Base-by-base conservation (phyloP, 176 grass and related monocot species). In the Musa schizocarpa region DNA sequence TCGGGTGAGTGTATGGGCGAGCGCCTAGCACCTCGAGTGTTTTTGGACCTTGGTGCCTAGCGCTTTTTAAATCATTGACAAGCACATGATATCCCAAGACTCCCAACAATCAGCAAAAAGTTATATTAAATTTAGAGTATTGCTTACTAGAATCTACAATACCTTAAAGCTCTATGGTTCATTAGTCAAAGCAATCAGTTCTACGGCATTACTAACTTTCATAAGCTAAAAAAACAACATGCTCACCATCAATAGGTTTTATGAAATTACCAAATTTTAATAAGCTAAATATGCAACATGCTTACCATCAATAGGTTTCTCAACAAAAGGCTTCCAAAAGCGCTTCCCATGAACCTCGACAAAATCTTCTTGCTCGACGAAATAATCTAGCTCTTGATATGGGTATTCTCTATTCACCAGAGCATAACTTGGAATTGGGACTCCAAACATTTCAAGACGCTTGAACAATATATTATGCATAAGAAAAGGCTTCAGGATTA, bases 261-360 rank as follows among this genome's bases (percentile, higher is more conserved):
- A 4, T 43, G 34, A 43, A 43, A 8, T 61, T n/a, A 61, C 57
- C 5, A 25, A 2, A 2, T 20, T 51, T 70, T 16, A 51, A 43
- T 34, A 70, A 50, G 68, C 2, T 51, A 22, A 70, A 27, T 50
- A 50, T 20, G 20, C 7, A 20, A 48, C 48, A 73, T 76, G n/a
- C 72, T 74, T 90, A 97, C 94, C 94, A 87, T 93, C 70, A 27
- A 93, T 79, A 76, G 94, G 90, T 88, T 97, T 97, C 81, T 97
- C 94, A 83, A 97, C 94, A 11, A 97, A 97, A 80, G 90, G 94
- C 77, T 97, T 97, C 61, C 52, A 90, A 83, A 97, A 97, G 9
- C 85, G 87, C 58, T 89, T 93, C 34, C 94, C 94, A 50, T 80
- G 87, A 78, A 97, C 83, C 78, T 97, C 94, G 66, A 97, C 83